Conservation (phyloP, 1,139 yeast species). For the Diutina ranongensis region DNA sequence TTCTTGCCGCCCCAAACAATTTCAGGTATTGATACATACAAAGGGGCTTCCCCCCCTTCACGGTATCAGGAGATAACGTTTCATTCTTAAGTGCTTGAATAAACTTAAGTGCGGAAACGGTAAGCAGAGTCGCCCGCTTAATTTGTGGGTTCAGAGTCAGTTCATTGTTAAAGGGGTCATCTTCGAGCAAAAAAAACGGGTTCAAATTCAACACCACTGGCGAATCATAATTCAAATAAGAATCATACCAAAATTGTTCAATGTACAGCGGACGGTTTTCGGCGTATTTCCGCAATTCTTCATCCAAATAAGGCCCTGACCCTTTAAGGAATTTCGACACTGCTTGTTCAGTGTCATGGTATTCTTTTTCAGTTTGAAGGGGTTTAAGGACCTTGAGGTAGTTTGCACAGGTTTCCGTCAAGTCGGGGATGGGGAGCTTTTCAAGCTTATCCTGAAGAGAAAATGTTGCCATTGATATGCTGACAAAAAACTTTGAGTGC, state of each 20-base stretch:
- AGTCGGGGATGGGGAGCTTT: slow-evolving; percentile 70
- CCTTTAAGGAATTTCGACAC: slow-evolving; percentile 48
- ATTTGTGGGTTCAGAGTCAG: slow-evolving; percentile 48
- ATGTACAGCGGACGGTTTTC: slow-evolving; percentile 63
- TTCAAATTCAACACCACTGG: slow-evolving; percentile 82
- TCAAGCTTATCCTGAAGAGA: slow-evolving; percentile 44
- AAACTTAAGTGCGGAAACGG: slow-evolving; percentile 67
- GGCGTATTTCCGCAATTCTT: slow-evolving; percentile 52
- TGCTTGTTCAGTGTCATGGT: slow-evolving; percentile 45
- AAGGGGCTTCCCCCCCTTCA: slow-evolving; percentile 49
- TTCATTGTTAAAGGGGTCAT: slow-evolving; percentile 77
- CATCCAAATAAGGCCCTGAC: slow-evolving; percentile 50
- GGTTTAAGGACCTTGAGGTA: slow-evolving; percentile 64
- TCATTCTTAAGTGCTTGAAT: slow-evolving; percentile 67
- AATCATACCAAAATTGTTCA: slow-evolving; percentile 90
- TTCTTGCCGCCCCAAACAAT: slow-evolving; percentile 76
- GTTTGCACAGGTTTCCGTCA: slow-evolving; percentile 49
- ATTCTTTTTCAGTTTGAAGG: slow-evolving; percentile 63
- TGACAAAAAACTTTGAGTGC: not conserved
- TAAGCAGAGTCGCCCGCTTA: slow-evolving; percentile 72
- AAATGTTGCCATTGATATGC: slow-evolving; percentile 27
- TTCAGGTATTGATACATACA: slow-evolving; percentile 88
- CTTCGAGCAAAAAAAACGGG: slow-evolving; percentile 80
- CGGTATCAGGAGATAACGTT: slow-evolving; percentile 58
- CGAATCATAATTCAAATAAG: slow-evolving; percentile 75